Evolutionary conservation across 176 grass and related monocot genomes (phyloP).

Genomic region (Alopecurus myosuroides): DNA sequence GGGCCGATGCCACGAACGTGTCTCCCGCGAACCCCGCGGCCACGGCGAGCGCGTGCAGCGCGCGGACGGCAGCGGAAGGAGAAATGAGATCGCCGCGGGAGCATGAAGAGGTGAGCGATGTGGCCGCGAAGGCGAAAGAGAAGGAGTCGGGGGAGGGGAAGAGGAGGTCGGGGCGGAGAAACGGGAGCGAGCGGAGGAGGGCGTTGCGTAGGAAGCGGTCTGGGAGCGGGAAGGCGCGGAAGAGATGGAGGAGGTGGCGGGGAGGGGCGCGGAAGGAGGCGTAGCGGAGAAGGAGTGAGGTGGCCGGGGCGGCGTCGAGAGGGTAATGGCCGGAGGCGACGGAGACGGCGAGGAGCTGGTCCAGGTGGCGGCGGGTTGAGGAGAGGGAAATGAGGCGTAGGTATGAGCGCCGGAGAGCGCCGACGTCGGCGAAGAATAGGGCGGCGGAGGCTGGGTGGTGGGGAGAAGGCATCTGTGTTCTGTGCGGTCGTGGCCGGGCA

Average conservation of each 20-base stretch:
- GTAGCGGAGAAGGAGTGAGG: conserved; percentile 59
- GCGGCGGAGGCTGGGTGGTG: neutral
- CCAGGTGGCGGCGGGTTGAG: conserved; percentile 57
- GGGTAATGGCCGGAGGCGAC: conserved; percentile 38
- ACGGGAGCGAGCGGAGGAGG: conserved; percentile 63
- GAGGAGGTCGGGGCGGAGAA: conserved; percentile 18
- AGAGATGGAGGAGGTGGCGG: conserved; percentile 48
- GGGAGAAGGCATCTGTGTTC: conserved; percentile 20
- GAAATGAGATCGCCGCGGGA: conserved; percentile 4
- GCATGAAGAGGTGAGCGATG: conserved; percentile 44
- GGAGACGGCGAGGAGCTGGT: conserved; percentile 55
- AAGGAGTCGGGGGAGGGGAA: conserved; percentile 56
- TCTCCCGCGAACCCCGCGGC: conserved; percentile 39
- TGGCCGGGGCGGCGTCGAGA: conserved; percentile 26
- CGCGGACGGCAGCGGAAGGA: conserved; percentile 19
- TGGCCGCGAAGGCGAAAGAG: conserved; percentile 36
- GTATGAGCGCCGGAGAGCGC: conserved; percentile 21
- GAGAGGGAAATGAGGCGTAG: conserved; percentile 35
- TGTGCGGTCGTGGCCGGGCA: neutral
- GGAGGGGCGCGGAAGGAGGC: conserved; percentile 43
- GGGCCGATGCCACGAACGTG: conserved; percentile 64
- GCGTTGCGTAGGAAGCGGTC: conserved; percentile 58
- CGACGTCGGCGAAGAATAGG: neutral
- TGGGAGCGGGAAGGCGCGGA: conserved; percentile 46
- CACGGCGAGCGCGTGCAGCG: conserved; percentile 39